Percentiles rank a stretch among this genome's conserved stretches.
These are phyloP conservation scores for Cladophialophora carrionii DNA, from an alignment of 2,329 filamentous ascomycete genomes.

Conservation along the genomic window DNA sequence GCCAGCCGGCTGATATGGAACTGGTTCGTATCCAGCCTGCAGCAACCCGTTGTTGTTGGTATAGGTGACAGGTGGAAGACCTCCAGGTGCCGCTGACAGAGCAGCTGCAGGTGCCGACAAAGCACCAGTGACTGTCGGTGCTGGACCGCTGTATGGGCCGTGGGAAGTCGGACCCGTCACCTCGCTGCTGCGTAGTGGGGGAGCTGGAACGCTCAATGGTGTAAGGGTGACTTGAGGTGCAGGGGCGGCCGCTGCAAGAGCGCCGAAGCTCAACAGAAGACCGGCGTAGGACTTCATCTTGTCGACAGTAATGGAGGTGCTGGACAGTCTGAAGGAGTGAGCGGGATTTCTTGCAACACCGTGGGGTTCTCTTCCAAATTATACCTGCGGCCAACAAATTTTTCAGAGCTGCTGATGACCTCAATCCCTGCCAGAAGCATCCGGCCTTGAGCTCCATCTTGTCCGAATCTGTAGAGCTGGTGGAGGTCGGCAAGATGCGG, in stretches of 20 bases:
- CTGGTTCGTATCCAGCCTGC: conserved; percentile 64
- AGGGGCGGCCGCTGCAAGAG: conserved; percentile 32
- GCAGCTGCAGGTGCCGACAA: conserved; percentile 62
- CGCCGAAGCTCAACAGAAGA: conserved; percentile 28
- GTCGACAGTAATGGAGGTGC: not conserved
- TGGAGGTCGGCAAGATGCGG: conserved; percentile 12
- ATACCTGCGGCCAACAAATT: not conserved
- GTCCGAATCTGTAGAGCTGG: not conserved
- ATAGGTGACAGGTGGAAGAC: conserved; percentile 64
- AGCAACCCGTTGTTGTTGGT: conserved; percentile 73
- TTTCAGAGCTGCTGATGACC: not conserved
- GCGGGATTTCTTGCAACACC: too few species aligned
- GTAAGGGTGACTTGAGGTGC: conserved; percentile 34
- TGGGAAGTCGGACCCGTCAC: conserved; percentile 65
- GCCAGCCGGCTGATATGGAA: conserved; percentile 72
- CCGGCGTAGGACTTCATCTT: conserved; percentile 31
- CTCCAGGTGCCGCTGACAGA: conserved; percentile 60
- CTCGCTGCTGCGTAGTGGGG: conserved; percentile 53
- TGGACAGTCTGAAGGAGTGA: not conserved
- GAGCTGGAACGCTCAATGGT: conserved; percentile 28
- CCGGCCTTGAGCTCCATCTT: conserved; percentile 7
- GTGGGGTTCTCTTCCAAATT: not conserved
- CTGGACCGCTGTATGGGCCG: conserved; percentile 66
- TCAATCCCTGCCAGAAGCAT: conserved; percentile 14
- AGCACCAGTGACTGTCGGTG: conserved; percentile 70